phyloP scores from a whole-genome alignment of 2,329 filamentous ascomycete species.

The Pestalotiopsis sp. region DNA sequence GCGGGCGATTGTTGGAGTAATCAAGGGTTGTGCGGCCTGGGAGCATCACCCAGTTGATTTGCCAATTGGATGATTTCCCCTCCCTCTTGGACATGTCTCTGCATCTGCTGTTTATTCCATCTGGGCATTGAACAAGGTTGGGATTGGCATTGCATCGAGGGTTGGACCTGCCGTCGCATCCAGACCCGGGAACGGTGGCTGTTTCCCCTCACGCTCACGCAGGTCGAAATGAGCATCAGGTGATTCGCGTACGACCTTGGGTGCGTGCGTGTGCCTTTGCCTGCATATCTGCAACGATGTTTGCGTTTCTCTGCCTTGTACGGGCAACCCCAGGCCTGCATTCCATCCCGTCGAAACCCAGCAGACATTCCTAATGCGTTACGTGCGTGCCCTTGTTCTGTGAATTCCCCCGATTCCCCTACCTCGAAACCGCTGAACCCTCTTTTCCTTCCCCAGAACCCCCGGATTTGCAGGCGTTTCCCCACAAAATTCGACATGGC shows the following conservation, averaged over 20 bases:
- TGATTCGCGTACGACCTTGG: slow-evolving; percentile 8
- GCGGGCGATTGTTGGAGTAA: neutral
- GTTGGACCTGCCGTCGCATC: neutral
- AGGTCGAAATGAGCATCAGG: slow-evolving; percentile 6
- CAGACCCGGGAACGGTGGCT: neutral
- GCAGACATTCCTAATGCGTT: neutral
- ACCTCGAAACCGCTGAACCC: neutral
- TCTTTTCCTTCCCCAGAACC: neutral
- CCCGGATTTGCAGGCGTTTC: neutral
- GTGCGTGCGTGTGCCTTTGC: neutral
- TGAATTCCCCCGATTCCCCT: neutral
- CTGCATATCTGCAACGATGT: slow-evolving; percentile 4
- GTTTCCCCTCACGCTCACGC: slow-evolving; percentile 10
- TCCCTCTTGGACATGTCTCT: neutral
- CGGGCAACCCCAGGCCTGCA: neutral
- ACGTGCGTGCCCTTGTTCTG: neutral
- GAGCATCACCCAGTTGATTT: neutral
- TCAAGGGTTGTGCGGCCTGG: neutral
- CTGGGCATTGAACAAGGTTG: neutral
- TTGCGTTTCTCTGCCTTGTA: neutral
- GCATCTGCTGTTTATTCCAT: neutral
- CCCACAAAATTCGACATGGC: neutral
- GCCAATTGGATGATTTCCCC: neutral
- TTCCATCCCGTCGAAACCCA: neutral
- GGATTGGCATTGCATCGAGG: neutral